Conservation (phyloP, 148 eudicot species). For the Arctostaphylos glauca region DNA sequence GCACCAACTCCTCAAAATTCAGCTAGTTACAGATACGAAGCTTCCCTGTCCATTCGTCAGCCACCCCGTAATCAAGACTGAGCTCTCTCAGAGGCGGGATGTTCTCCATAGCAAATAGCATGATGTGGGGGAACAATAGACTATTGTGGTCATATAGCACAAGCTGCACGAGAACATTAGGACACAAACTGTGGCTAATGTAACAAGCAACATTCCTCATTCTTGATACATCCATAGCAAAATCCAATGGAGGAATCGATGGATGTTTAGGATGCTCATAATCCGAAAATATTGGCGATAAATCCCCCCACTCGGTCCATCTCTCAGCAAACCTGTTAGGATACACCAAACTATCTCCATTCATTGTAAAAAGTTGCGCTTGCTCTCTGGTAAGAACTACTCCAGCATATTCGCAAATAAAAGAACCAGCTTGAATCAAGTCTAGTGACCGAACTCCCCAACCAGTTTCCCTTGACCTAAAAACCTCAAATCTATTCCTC, state of each 20-base stretch:
- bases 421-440: slow-evolving; percentile 78
- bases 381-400: slow-evolving; percentile 80
- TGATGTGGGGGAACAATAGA: slow-evolving; percentile 72
- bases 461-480: slow-evolving; percentile 72
- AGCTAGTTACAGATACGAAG: slow-evolving; percentile 66
- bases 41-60: slow-evolving; percentile 69
- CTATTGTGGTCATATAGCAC: slow-evolving; percentile 83
- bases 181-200: slow-evolving; percentile 74
- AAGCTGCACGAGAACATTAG: slow-evolving; percentile 86
- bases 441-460: slow-evolving; percentile 94
- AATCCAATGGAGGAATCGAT: slow-evolving; percentile 75
- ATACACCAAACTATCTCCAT: slow-evolving; percentile 78
- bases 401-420: slow-evolving; percentile 87
- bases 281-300: slow-evolving; percentile 58
- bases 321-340: slow-evolving; percentile 69
- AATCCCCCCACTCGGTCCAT: slow-evolving; percentile 92
- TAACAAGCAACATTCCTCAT: slow-evolving; percentile 91
- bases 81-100: slow-evolving; percentile 94
- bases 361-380: slow-evolving; percentile 68
- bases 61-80: slow-evolving; percentile 87
- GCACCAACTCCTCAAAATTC: slow-evolving; percentile 7
- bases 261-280: slow-evolving; percentile 64
- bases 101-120: slow-evolving; percentile 90
- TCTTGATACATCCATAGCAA: slow-evolving; percentile 86
- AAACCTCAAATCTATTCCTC: slow-evolving; percentile 70